phyloP scores from a whole-genome alignment of 805 yeast species.

The Metschnikowia similis region DNA sequence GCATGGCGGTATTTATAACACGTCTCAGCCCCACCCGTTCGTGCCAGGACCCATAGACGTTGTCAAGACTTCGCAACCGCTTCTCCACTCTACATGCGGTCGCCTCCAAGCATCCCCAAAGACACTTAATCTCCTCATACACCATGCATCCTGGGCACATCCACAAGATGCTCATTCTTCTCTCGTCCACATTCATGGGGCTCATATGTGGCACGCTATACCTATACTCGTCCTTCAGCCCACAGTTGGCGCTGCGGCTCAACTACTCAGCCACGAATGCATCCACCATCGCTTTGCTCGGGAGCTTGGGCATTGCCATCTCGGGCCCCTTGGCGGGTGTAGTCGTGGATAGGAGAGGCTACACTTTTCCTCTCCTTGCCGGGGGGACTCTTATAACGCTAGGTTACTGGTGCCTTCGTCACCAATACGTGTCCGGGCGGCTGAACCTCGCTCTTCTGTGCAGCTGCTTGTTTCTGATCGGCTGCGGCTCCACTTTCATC shows the following conservation, averaged over 20 bases:
- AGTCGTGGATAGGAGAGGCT: constrained; percentile 61
- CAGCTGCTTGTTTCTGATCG: constrained; percentile 50
- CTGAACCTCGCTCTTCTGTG: constrained; percentile 42
- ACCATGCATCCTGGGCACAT: constrained; percentile 4
- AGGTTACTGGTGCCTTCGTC: constrained; percentile 56
- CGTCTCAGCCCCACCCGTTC: neutral
- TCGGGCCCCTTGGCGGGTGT: constrained; percentile 67
- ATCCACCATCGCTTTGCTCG: constrained; percentile 61
- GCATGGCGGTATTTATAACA: neutral
- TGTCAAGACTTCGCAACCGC: neutral
- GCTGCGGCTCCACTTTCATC: constrained; percentile 64
- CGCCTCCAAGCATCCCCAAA: neutral
- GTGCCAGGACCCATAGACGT: neutral
- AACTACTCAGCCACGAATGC: constrained; percentile 58
- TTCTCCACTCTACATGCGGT: neutral
- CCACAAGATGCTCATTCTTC: constrained; percentile 20
- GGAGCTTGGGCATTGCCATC: constrained; percentile 59
- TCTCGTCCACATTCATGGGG: constrained; percentile 37
- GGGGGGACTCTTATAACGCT: constrained; percentile 47
- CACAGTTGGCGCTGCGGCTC: constrained; percentile 62
- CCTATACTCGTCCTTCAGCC: constrained; percentile 72
- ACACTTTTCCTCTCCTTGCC: constrained; percentile 44
- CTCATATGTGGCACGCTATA: constrained; percentile 71
- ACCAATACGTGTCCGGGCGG: constrained; percentile 42
- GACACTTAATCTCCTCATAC: neutral